These are phyloP conservation scores for Pleurotus pulmonarius DNA, from an alignment of 768 basidiomycete species.

Conservation along the genomic window DNA sequence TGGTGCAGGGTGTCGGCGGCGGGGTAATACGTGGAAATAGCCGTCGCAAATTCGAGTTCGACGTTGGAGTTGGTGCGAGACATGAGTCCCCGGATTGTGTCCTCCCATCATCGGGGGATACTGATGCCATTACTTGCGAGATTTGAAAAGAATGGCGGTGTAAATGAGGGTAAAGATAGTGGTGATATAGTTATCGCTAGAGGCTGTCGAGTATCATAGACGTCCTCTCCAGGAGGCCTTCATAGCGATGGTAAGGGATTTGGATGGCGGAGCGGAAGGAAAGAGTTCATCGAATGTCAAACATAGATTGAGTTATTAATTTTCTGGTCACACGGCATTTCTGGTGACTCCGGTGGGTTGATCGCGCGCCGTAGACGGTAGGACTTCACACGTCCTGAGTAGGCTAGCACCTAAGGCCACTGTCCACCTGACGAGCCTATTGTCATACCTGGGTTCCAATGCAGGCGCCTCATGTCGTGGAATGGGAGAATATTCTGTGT, in stretches of 20 bases:
- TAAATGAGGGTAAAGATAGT: conserved; percentile 7
- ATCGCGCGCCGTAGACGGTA: conserved; percentile 8
- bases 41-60: conserved; percentile 13
- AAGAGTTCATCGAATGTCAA: conserved; percentile 12
- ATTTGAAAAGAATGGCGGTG: not conserved
- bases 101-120: not conserved
- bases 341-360: conserved; percentile 3
- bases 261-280: conserved; percentile 16
- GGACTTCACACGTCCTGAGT: conserved; percentile 12
- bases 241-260: conserved; percentile 22
- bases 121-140: not conserved
- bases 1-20: conserved; percentile 28
- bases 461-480: conserved; percentile 1
- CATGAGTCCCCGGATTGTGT: conserved; percentile 3
- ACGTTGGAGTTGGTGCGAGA: conserved; percentile 14
- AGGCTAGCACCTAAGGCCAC: not conserved
- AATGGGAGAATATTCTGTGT: conserved; percentile 6
- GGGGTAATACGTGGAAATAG: conserved; percentile 30
- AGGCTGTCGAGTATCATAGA: conserved; percentile 19
- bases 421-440: conserved; percentile 2
- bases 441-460: conserved; percentile 1
- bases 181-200: conserved; percentile 7
- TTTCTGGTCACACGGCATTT: conserved; percentile 11
- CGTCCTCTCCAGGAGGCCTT: conserved; percentile 27
- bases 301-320: conserved; percentile 10